Percentiles rank a stretch among this genome's conserved stretches.
Evolutionary conservation across 441 rosid genomes (phyloP).

Genomic region (Viola pubescens): DNA sequence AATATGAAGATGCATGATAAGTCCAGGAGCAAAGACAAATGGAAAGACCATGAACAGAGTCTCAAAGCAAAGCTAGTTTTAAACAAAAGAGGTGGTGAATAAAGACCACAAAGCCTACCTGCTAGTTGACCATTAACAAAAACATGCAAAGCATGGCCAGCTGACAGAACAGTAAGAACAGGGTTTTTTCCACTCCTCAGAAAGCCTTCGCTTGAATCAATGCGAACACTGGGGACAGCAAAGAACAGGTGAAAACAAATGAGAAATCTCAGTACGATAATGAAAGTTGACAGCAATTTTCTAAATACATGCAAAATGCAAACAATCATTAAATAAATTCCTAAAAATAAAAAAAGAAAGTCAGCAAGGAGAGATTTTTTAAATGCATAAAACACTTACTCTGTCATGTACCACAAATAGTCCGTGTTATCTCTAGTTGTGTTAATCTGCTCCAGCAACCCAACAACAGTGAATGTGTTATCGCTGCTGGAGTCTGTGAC

Average conservation of each 20-base stretch:
- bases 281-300: not conserved
- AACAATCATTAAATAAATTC: not conserved
- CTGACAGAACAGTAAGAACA: constrained; percentile 65
- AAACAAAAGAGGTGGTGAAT: not conserved
- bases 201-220: constrained; percentile 58
- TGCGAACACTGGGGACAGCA: constrained; percentile 41
- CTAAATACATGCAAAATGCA: not conserved
- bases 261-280: constrained; percentile 6
- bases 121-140: constrained; percentile 74
- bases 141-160: constrained; percentile 96
- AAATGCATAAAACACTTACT: constrained; percentile 46
- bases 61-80: not conserved
- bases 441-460: constrained; percentile 92
- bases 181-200: constrained; percentile 62
- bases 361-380: constrained; percentile 7
- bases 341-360: not conserved
- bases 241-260: constrained; percentile 9
- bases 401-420: constrained; percentile 94
- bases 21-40: no score
- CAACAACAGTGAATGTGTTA: constrained; percentile 55
- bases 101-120: constrained; percentile 34
- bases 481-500: constrained; percentile 53
- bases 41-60: not conserved
- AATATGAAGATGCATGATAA: constrained; percentile 6
- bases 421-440: constrained; percentile 81